Evolutionary conservation across 2,329 filamentous ascomycete genomes (phyloP), one percentile per base, ranked within the genome.

Genomic region (Claviceps sp.): DNA sequence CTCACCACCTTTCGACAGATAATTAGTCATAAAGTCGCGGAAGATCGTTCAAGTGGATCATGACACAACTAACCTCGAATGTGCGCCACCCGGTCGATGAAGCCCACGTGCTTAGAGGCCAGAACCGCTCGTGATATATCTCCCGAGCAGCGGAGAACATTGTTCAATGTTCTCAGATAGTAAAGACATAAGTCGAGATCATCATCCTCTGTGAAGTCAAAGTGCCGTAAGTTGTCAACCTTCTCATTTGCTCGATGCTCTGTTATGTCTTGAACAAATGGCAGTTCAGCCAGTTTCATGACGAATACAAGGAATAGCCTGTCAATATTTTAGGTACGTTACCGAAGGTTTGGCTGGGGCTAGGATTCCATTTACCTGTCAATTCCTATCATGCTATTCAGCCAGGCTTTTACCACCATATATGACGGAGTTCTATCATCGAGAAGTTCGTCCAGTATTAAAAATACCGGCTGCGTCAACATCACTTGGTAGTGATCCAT

Each of bases 171-270:
- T 49, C 80, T 79, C 20, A 96, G 68, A 60, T 91, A 85, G 64
- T 95, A 94, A 2, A 87, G 70, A 54, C 83, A 88, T 52, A 89
- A 76, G 55, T 86, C 84, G 7, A 89, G 73, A 57, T 94, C 86
- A 55, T 88, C 81, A 6, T 80, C 74, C 45, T 74, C 70, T 3
- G 67, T 69, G 53, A 79, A 66, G 0, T 53, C 45, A 3, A 55
- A 40, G 2, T 55, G 49, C 2, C 59, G 54, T 36, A 46, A 52
- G 37, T 59, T 54, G 20, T 59, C 53, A 17, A 51, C 36, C n/a
- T 51, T 56, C 17, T 59, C 51, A 17, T 49, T 49, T 37, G 60
- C 39, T 26, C 48, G 53, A 26, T 55, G 36, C 16, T n/a, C 40
- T 34, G 43, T 34, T 9, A 55, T 14, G 8, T 51, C 43, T 17